Base-by-base conservation (phyloP, 495 filamentous ascomycete genomes). In the Penicillium cinerascens region DNA sequence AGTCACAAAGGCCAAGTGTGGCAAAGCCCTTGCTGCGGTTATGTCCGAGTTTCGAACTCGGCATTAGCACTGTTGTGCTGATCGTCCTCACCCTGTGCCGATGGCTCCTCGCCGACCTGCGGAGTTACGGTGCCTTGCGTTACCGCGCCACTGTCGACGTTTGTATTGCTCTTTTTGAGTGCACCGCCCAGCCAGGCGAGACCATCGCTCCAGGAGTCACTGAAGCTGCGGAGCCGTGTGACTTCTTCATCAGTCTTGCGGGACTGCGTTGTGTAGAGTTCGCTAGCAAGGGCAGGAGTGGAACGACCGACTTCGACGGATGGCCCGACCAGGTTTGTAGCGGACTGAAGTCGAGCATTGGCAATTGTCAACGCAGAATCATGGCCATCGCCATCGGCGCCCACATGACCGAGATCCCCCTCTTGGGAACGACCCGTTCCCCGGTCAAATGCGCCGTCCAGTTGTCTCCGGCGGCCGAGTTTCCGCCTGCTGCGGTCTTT, bases 161-260 rank as follows among this genome's bases (percentile, higher is more conserved):
- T 36, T 26, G 51, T 43, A 1, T 44, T 40, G 13, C 23, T 42
- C 29, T 44, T 60, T 38, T 65, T 46, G 16, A 71, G 44, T 18
- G 59, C 58, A 33, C 67, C 68, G n/a, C 74, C 72, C 15, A 77
- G 52, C 74, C 74, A 77, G 9, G 69, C 70, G n/a, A 75, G 51
- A 0, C 68, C 63, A 45, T 65, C 71, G 37, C 58, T 70, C 68
- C 68, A 70, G 1, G 74, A 75, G 52, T 77, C 74, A 56, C 74
- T 77, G 33, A 77, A 55, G 47, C 74, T 77, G 55, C 74, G 69
- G 6, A 75, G 59, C 17, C 72, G 67, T 17, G 56, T 55, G 3
- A 20, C 26, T 22, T 65, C 65, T 23, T 68, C 56, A 9, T 64
- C 33, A 16, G 58, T 8, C 1, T 53, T 43, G 7, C 56, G 59